Evolutionary conservation across 2,329 filamentous ascomycete species (phyloP), one percentile per base, ranked within the genome.

Genomic region (Fusarium mangiferae): DNA sequence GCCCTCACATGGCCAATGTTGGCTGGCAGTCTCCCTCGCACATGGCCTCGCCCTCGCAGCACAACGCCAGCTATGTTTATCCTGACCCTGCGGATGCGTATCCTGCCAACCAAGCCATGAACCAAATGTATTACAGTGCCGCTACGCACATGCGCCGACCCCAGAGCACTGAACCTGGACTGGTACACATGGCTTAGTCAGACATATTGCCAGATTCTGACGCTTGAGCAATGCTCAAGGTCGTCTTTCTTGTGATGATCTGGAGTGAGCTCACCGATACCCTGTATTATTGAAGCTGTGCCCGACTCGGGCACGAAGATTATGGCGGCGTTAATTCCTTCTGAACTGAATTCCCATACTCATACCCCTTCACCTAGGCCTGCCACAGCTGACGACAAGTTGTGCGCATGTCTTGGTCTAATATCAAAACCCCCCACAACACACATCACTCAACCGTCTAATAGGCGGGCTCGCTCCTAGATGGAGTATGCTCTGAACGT

Each of bases 21-120:
- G 93, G 94, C 62, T 98, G 96, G 95, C 93, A 94, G 75, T 97
- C 95, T 9, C 95, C 95, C 8, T 90, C 91, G 5, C 93, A 95
- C 75, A 90, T 90, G 73, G 88, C 89, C 38, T 90, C 94, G 74
- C 90, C 92, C 15, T 92, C 93, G 14, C 93, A 95, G 70, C 83
- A 85, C 49, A 89, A 88, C 49, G 90, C 89, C 56, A 87, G 87
- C 72, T 95, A 94, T 73, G 91, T 93, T 70, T 98, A 97, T 80
- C 90, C 92, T 13, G 97, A 98, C 76, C 93, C 94, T 0, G 66
- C 72, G 46, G 94, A 97, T 76, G 90, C 90, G 33, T 92, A 92
- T 69, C 88, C 88, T 41, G 87, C 89, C 56, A 87, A 88, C 44
- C 86, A 83, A 9, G 87, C 88, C 46, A 87, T 91, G 80, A 88